Conservation (phyloP, 2,329 filamentous ascomycete species). For the Epichloe scottii region DNA sequence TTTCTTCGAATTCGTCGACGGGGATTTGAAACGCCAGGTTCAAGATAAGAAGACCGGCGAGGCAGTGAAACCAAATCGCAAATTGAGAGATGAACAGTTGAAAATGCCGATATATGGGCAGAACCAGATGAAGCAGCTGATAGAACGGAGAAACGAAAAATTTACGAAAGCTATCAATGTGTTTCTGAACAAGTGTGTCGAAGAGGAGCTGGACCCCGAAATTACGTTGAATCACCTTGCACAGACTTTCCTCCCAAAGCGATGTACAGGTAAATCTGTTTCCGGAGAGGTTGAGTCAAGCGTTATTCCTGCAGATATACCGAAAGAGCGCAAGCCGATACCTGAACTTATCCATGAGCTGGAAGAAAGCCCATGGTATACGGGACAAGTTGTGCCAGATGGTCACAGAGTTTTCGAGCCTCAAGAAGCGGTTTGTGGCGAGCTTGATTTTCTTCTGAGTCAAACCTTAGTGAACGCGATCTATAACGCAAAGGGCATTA, state of each 20-base stretch:
- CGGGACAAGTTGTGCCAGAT: constrained; percentile 81
- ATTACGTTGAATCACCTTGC: constrained; percentile 46
- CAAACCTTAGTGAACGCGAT: constrained; percentile 91
- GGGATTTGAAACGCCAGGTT: constrained; percentile 74
- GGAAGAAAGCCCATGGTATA: constrained; percentile 75
- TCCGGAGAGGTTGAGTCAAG: constrained; percentile 21
- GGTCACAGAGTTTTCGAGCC: constrained; percentile 85
- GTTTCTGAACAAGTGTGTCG: constrained; percentile 64
- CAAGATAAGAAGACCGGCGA: constrained; percentile 60
- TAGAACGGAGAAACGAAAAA: constrained; percentile 79
- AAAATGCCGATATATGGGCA: constrained; percentile 90
- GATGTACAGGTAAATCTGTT: constrained; percentile 29
- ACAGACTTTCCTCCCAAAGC: constrained; percentile 49
- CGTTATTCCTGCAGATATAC: constrained; percentile 58
- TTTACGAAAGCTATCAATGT: constrained; percentile 65
- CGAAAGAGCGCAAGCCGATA: constrained; percentile 66
- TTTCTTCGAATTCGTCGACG: constrained; percentile 86
- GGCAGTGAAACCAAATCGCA: constrained; percentile 52
- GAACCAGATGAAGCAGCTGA: constrained; percentile 78
- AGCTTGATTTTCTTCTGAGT: constrained; percentile 74
- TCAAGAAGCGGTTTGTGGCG: constrained; percentile 68
- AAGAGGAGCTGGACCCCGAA: constrained; percentile 54
- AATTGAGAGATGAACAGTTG: constrained; percentile 62
- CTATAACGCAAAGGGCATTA: constrained; percentile 84
- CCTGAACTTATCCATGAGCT: constrained; percentile 78